These are phyloP conservation scores for Backusella sp. DNA, from an alignment of 192 early-diverging fungal species.

Conservation along the genomic window DNA sequence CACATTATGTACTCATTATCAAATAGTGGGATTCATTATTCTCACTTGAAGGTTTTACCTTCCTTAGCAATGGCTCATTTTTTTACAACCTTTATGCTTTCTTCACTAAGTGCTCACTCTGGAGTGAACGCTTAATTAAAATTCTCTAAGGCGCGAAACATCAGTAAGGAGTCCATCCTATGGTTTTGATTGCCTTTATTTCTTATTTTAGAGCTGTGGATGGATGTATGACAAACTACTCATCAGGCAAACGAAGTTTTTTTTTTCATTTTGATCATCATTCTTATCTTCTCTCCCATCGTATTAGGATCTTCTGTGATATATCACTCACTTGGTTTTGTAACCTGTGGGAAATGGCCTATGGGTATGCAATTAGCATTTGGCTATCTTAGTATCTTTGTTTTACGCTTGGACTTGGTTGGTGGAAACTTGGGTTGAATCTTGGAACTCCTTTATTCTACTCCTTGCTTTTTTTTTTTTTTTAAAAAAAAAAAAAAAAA, in stretches of 20 bases:
- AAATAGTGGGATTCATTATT: constrained; percentile 71
- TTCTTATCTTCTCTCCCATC: constrained; percentile 13
- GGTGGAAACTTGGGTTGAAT: constrained; percentile 72
- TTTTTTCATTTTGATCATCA: constrained; percentile 21
- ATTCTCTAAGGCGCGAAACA: constrained; percentile 71
- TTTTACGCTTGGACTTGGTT: constrained; percentile 60
- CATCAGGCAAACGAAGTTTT: not conserved
- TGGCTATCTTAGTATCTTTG: constrained; percentile 48
- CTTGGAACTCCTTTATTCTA: not conserved
- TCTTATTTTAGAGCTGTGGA: constrained; percentile 65
- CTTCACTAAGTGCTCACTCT: constrained; percentile 68
- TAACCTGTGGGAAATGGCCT: constrained; percentile 56
- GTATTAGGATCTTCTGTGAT: constrained; percentile 43
- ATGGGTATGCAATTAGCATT: constrained; percentile 51
- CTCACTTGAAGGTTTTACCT: constrained; percentile 33
- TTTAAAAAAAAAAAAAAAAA: not conserved
- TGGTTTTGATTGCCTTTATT: constrained; percentile 52
- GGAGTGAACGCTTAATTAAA: constrained; percentile 53
- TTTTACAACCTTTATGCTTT: constrained; percentile 70
- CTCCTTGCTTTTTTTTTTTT: not conserved
- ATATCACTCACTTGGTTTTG: constrained; percentile 57
- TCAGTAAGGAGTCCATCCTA: constrained; percentile 52
- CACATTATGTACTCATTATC: not conserved
- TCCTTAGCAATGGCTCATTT: constrained; percentile 59
- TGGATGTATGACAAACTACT: constrained; percentile 48